Evolutionary conservation across 148 eudicot genomes (phyloP).

Genomic region (Diospyros lotus): DNA sequence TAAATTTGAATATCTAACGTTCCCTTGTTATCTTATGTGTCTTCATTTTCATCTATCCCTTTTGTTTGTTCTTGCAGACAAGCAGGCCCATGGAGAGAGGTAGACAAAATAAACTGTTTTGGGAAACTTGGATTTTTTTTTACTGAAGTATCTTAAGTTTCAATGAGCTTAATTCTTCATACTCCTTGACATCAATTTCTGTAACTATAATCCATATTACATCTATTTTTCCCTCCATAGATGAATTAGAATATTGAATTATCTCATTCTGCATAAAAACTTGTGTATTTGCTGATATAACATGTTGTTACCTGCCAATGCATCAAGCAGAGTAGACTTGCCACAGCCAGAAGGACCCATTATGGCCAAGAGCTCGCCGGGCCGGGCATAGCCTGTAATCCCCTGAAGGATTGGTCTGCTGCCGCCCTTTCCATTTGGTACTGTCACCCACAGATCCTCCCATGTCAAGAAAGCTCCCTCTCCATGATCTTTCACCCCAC

Average conservation of each 20-base stretch:
- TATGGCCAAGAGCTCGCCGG: neutral
- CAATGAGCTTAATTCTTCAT: too few species aligned
- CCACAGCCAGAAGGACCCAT: neutral
- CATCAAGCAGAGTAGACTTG: constrained; percentile 16
- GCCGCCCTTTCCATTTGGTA: constrained; percentile 2
- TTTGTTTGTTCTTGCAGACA: too few species aligned
- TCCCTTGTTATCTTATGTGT: too few species aligned
- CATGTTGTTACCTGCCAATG: constrained; percentile 10
- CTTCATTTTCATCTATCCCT: too few species aligned
- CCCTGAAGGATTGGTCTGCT: constrained; percentile 17
- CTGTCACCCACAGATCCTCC: constrained; percentile 21
- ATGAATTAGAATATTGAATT: neutral
- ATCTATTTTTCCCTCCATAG: neutral
- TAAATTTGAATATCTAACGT: too few species aligned
- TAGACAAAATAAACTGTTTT: too few species aligned
- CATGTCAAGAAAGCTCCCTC: constrained; percentile 16
- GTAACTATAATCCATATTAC: too few species aligned
- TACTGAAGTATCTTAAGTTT: too few species aligned
- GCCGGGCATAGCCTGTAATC: neutral
- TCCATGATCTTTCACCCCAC: neutral
- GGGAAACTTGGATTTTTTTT: too few species aligned
- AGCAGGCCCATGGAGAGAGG: too few species aligned
- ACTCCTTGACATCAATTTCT: too few species aligned
- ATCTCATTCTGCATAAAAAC: neutral
- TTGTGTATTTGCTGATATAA: too few species aligned